These are phyloP conservation scores for Batkoa obscura DNA, from an alignment of 371 early-diverging fungal genomes.

Conservation along the genomic window DNA sequence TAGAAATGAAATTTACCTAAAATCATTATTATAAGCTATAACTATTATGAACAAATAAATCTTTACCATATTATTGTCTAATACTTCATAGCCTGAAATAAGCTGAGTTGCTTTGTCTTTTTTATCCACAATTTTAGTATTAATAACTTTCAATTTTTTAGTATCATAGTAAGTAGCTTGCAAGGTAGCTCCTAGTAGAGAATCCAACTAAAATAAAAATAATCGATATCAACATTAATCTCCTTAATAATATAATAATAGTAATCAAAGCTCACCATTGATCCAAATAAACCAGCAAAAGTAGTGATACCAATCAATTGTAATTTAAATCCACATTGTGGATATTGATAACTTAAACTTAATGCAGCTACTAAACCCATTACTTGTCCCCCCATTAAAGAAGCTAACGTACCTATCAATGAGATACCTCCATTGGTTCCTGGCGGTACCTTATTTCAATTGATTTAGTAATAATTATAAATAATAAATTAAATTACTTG, in stretches of 20 bases:
- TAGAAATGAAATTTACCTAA: conserved; percentile 33
- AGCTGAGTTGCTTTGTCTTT: conserved; percentile 19
- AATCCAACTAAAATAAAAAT: conserved; percentile 35
- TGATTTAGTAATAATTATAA: too few species aligned
- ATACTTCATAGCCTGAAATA: conserved; percentile 40
- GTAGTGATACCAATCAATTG: conserved; percentile 8
- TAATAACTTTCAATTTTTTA: conserved; percentile 29
- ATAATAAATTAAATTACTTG: conserved; percentile 10
- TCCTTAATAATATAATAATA: neutral
- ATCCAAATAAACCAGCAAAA: conserved; percentile 11
- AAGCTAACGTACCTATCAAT: conserved; percentile 36
- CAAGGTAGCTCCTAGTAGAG: conserved; percentile 66
- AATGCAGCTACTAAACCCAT: conserved; percentile 44
- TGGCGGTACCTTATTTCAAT: conserved; percentile 29
- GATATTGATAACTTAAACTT: conserved; percentile 22
- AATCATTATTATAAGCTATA: neutral
- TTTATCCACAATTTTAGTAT: conserved; percentile 13
- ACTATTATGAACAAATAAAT: neutral
- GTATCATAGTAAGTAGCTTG: conserved; percentile 46
- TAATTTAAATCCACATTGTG: conserved; percentile 16
- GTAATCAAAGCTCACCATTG: conserved; percentile 3
- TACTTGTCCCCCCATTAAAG: conserved; percentile 47
- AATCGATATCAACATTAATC: neutral
- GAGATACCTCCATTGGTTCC: conserved; percentile 79
- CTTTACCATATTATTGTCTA: conserved; percentile 58